Evolutionary conservation across 1,139 yeast species (phyloP), one percentile per base, ranked within the genome.

Genomic region (Barnettozyma hawaiiensis): DNA sequence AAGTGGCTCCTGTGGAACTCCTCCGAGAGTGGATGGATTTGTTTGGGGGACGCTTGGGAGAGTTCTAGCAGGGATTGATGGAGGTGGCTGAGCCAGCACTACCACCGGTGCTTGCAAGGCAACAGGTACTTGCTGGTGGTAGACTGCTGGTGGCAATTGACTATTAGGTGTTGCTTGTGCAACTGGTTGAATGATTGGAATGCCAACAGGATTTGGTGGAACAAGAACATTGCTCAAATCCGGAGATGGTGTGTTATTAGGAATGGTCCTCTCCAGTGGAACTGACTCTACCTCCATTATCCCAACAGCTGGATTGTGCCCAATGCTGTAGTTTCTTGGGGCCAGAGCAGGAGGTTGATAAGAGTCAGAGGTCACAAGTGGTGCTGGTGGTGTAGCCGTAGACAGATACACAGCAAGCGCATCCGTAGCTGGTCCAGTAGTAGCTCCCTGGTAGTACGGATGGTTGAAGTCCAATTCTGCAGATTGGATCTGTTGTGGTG

Each of bases 141-240:
- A 3, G 29, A 3, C 7, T 4, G 7, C 21, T 3, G 20, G 32
- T 16, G 20, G 32, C 21, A 7, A 12, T 5, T 29, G 21, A 12
- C 3, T 16, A n/a, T 12, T 9, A 16, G 32, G 31, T 10, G 11
- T 9, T 9, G 18, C 3, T 15, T 31, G 14, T 14, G 35, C 6
- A 18, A 6, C 16, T 20, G 26, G 26, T 11, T n/a, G 24, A 14
- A 20, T 20, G 18, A 32, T 21, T 2, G 24, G 15, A 4, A 21
- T 32, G 16, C 7, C 29, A 26, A 9, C 35, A 20, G 3, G 11
- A n/a, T 39, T 44, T 8, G 35, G 45, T 6, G 41, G 47, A 19
- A 12, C 21, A 35, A 32, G 39, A 23, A 35, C 18, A 4, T 35
- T 18, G 31, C n/a, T 35, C 26, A 35, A n/a, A 20, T 35, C 39